A percentile compares a stretch with the other conserved stretches of the same genome.
Conservation (phyloP, 2,329 filamentous ascomycete genomes). For the Lecanicillium sp. region DNA sequence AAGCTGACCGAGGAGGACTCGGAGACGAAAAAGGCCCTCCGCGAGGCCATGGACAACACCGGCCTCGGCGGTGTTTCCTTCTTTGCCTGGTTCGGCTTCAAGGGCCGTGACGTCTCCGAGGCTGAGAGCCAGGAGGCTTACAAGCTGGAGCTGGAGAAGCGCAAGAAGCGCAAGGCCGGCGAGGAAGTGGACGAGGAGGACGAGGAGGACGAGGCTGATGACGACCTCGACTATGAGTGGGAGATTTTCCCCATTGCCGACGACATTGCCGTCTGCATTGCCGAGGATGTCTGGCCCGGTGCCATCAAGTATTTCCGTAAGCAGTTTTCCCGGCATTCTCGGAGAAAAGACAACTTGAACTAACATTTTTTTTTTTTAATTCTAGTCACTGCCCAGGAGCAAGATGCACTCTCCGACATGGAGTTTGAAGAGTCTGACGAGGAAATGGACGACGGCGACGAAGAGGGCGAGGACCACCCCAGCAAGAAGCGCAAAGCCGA, state of each 20-base stretch:
- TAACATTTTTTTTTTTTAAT: constrained; percentile 1
- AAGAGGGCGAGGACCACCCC: constrained; percentile 18
- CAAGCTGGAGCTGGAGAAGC: constrained; percentile 52
- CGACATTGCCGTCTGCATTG: constrained; percentile 68
- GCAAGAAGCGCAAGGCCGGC: constrained; percentile 38
- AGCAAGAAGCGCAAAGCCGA: constrained; percentile 36
- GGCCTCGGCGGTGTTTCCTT: constrained; percentile 65
- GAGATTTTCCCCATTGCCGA: constrained; percentile 88
- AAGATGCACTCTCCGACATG: constrained; percentile 56
- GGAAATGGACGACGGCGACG: constrained; percentile 31
- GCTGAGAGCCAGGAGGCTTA: constrained; percentile 60
- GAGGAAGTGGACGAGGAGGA: constrained; percentile 38
- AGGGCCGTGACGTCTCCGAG: constrained; percentile 58
- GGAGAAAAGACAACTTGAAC: background rate
- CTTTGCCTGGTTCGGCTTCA: constrained; percentile 84
- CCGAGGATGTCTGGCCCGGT: constrained; percentile 81
- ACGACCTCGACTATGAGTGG: constrained; percentile 56
- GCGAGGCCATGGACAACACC: constrained; percentile 48
- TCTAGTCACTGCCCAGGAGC: constrained; percentile 50
- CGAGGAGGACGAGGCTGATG: constrained; percentile 51
- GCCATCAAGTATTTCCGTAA: constrained; percentile 88
- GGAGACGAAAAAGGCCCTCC: constrained; percentile 39
- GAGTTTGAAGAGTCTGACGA: constrained; percentile 52
- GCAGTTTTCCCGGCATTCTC: constrained; percentile 27
- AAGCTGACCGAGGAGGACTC: constrained; percentile 27